Conservation (phyloP, 768 basidiomycete species). For the Auricularia heimuer region DNA sequence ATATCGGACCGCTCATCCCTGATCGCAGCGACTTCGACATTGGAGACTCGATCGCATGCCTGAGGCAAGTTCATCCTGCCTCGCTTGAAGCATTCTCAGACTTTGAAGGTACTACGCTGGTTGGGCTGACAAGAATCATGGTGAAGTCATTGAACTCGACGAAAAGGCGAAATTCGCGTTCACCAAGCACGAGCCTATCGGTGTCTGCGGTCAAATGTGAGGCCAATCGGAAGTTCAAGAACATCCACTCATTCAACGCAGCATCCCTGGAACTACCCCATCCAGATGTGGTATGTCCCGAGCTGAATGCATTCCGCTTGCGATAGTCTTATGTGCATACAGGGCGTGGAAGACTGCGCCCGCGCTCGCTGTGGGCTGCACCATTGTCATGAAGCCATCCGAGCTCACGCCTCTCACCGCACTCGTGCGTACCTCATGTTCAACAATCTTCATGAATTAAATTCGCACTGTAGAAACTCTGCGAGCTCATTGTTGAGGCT, state of each 20-base stretch:
- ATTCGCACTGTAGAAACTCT: slow-evolving; percentile 9
- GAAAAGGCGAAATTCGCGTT: slow-evolving; percentile 45
- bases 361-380: slow-evolving; percentile 70
- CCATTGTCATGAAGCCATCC: slow-evolving; percentile 71
- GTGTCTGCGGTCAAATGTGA: slow-evolving; percentile 31
- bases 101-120: slow-evolving; percentile 65
- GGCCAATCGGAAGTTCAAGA: background rate
- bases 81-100: background rate
- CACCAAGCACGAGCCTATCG: slow-evolving; percentile 58
- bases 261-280: slow-evolving; percentile 53
- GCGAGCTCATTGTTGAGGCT: slow-evolving; percentile 49
- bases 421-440: slow-evolving; percentile 26
- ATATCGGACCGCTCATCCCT: slow-evolving; percentile 40
- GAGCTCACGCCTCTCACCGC: slow-evolving; percentile 69
- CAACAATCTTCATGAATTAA: background rate
- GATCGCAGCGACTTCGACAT: slow-evolving; percentile 44
- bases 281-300: slow-evolving; percentile 4
- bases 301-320: background rate
- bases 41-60: slow-evolving; percentile 31
- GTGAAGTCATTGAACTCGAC: slow-evolving; percentile 64
- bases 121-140: slow-evolving; percentile 79
- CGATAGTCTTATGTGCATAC: slow-evolving; percentile 4
- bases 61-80: slow-evolving; percentile 25
- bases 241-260: slow-evolving; percentile 25
- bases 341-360: slow-evolving; percentile 65